These are phyloP conservation scores for Phytopythium boreale DNA, from an alignment of 352 stramenopile species.

Conservation along the genomic window DNA sequence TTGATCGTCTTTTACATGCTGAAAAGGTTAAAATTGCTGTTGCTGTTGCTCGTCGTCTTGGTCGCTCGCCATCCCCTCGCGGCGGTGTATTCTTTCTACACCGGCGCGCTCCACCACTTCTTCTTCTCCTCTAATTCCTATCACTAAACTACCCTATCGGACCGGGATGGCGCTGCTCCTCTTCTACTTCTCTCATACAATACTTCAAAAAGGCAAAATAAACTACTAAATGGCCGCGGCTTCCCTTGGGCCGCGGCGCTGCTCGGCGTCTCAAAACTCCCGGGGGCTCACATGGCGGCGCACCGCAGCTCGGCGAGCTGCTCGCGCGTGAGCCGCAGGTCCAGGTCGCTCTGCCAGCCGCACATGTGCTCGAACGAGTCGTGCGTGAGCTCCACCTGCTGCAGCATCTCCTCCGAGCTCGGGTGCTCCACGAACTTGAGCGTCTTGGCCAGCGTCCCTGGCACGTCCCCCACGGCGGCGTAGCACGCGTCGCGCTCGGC, in stretches of 20 bases:
- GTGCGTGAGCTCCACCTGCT: slow-evolving; percentile 81
- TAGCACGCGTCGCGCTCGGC: slow-evolving; percentile 85
- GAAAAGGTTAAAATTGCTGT: background rate
- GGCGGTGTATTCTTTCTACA: slow-evolving; percentile 8
- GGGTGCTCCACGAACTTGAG: slow-evolving; percentile 86
- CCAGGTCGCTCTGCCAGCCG: slow-evolving; percentile 62
- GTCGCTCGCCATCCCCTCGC: background rate
- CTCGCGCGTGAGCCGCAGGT: slow-evolving; percentile 69
- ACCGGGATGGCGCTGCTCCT: background rate
- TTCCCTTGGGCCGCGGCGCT: background rate
- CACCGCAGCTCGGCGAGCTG: slow-evolving; percentile 76
- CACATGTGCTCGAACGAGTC: slow-evolving; percentile 89
- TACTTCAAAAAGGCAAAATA: slow-evolving; percentile 9
- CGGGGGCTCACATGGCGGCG: slow-evolving; percentile 25
- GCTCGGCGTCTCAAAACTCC: background rate
- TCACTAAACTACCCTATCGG: slow-evolving; percentile 3
- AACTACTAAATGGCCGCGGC: slow-evolving; percentile 2
- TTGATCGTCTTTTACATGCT: background rate
- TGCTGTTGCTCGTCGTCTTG: background rate
- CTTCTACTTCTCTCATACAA: background rate
- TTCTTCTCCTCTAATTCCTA: slow-evolving; percentile 1
- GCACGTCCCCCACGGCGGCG: slow-evolving; percentile 54
- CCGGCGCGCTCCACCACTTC: background rate
- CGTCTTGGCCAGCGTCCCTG: slow-evolving; percentile 79
- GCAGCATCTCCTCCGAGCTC: slow-evolving; percentile 73